These are phyloP conservation scores for Castanea sativa DNA, from an alignment of 306 rosid species.

Conservation along the genomic window DNA sequence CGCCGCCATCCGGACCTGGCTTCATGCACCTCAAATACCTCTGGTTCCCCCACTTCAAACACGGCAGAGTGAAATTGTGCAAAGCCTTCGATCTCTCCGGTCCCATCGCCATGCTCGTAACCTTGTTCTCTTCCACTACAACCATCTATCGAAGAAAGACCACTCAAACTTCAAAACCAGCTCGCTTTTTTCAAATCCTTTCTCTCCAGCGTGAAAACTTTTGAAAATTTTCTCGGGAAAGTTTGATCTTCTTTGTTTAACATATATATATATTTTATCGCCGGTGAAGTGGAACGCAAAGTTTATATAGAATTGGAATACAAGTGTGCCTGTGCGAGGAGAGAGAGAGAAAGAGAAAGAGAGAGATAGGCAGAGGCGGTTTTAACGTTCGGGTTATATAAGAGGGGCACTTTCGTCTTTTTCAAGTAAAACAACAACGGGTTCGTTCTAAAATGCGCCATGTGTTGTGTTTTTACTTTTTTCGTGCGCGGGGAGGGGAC, in stretches of 20 bases:
- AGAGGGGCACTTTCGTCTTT: too few species aligned
- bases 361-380: conserved; percentile 32
- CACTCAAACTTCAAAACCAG: conserved; percentile 5
- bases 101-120: conserved; percentile 58
- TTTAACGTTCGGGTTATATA: conserved; percentile 65
- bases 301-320: conserved; percentile 36
- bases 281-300: conserved; percentile 42
- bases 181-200: background rate
- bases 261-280: conserved; percentile 10
- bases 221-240: background rate
- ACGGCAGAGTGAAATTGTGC: conserved; percentile 84
- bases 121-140: conserved; percentile 22
- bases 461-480: background rate
- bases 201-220: background rate
- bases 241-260: background rate
- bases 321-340: background rate
- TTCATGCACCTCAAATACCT: conserved; percentile 73
- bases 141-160: conserved; percentile 45
- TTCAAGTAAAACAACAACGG: too few species aligned
- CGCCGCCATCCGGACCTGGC: conserved; percentile 13
- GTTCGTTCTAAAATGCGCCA: conserved; percentile 37
- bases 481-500: background rate
- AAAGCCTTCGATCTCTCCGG: conserved; percentile 75
- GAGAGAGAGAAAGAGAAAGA: conserved; percentile 1
- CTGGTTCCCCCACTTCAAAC: conserved; percentile 90